These are phyloP conservation scores for Amoeboaphelidium protococcarum DNA, from an alignment of 371 early-diverging fungal genomes.

Conservation along the genomic window DNA sequence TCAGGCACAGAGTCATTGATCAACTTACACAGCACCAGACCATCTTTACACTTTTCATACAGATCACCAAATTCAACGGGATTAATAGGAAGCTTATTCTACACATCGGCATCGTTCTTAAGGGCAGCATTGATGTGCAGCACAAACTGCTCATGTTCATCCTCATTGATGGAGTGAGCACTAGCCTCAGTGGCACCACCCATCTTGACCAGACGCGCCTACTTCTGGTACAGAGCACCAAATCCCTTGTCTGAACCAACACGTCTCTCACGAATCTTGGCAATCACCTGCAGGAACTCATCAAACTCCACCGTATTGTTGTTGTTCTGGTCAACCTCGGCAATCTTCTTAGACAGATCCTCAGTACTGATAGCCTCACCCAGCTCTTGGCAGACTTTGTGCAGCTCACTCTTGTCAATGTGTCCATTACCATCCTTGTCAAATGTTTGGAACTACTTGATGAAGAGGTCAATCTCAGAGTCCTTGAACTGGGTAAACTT, in stretches of 20 bases:
- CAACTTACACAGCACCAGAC: constrained; percentile 76
- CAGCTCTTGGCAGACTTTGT: constrained; percentile 32
- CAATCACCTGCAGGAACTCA: constrained; percentile 46
- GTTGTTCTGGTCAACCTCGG: constrained; percentile 35
- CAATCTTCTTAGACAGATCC: constrained; percentile 38
- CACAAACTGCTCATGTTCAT: constrained; percentile 79
- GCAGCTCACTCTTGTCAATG: constrained; percentile 39
- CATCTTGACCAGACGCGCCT: constrained; percentile 1
- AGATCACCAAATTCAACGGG: constrained; percentile 71
- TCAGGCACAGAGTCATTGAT: constrained; percentile 87
- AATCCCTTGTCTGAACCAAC: no score
- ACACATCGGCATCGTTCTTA: constrained; percentile 48
- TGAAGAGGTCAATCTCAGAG: no score
- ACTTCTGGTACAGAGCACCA: no score
- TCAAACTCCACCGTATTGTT: constrained; percentile 48
- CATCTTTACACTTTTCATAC: constrained; percentile 82
- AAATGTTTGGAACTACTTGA: no score
- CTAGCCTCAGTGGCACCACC: constrained; percentile 41
- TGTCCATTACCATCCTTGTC: constrained; percentile 44
- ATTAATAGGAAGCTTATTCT: constrained; percentile 60
- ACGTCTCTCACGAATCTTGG: no score
- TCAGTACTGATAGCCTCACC: constrained; percentile 44
- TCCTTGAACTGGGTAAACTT: no score
- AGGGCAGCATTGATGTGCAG: constrained; percentile 71
- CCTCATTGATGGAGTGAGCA: constrained; percentile 87